Evolutionary conservation across 495 filamentous ascomycete genomes (phyloP), one percentile per base, ranked within the genome.

Genomic region (Aspergillus nanangensis): DNA sequence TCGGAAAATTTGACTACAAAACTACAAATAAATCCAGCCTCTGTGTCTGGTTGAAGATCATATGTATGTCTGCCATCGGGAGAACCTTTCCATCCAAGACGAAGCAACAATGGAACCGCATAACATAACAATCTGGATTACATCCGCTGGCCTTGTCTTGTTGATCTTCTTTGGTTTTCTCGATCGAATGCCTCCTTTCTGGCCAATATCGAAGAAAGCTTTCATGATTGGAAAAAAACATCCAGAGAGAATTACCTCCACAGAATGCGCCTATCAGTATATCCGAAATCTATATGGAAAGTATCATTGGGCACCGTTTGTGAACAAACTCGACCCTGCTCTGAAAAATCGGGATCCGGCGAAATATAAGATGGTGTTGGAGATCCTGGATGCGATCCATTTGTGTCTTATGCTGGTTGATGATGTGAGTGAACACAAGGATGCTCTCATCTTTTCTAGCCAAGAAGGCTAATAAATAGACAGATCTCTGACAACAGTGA

Each of bases 381-480:
- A 67, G 33, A 53, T 61, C 29, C 53, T 64, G 51, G 63, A 67
- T 41, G 47, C 54, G 0, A 55, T 67, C 14, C 63, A 67, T 31
- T 43, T 67, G 24, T 58, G 63, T 19, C 41, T 58, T 15, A 67
- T 67, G 42, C 36, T 67, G 32, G 63, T 67, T 15, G 63, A 67
- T 32, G 63, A 67, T 51, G 52, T 66, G 22, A 37, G n/a, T n/a
- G n/a, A n/a, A n/a, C n/a, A n/a, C n/a, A n/a, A n/a, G n/a, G n/a
- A n/a, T n/a, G n/a, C n/a, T n/a, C n/a, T n/a, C n/a, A n/a, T n/a
- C n/a, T n/a, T n/a, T n/a, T n/a, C n/a, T n/a, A n/a, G n/a, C n/a
- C n/a, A n/a, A n/a, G n/a, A n/a, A n/a, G n/a, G n/a, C n/a, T n/a
- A n/a, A n/a, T n/a, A n/a, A n/a, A n/a, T n/a, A n/a, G n/a, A 39